Evolutionary conservation across 2,329 filamentous ascomycete species (phyloP).

Genomic region (Echinosphaeria canescens): DNA sequence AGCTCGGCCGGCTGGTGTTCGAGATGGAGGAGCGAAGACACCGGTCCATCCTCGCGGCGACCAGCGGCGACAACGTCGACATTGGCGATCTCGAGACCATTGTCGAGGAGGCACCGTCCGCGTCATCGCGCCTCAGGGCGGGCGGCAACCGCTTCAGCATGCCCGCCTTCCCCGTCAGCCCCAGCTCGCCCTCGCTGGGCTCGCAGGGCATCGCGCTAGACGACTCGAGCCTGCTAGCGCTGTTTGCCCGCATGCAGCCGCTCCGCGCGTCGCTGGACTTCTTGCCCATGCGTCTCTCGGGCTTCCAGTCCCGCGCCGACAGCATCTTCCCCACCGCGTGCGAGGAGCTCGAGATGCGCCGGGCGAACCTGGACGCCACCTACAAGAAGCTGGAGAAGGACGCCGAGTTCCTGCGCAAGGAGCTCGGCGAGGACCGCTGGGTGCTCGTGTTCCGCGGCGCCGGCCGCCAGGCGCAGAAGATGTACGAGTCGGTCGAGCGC

Average conservation of each 20-base stretch:
- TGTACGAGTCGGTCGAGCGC: slow-evolving; percentile 87
- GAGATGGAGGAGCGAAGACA: slow-evolving; percentile 96
- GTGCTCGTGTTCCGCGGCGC: slow-evolving; percentile 88
- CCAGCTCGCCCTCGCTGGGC: slow-evolving; percentile 28
- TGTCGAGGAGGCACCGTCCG: slow-evolving; percentile 60
- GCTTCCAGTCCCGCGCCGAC: slow-evolving; percentile 62
- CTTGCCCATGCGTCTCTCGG: slow-evolving; percentile 78
- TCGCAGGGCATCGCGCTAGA: slow-evolving; percentile 43
- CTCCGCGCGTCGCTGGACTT: slow-evolving; percentile 86
- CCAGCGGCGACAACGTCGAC: slow-evolving; percentile 44
- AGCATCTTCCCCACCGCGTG: slow-evolving; percentile 75
- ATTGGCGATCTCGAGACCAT: slow-evolving; percentile 85
- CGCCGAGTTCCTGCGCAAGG: slow-evolving; percentile 70
- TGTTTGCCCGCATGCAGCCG: slow-evolving; percentile 93
- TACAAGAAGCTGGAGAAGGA: slow-evolving; percentile 82
- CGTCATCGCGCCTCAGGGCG: slow-evolving; percentile 24
- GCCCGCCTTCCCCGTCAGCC: slow-evolving; percentile 38
- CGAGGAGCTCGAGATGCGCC: slow-evolving; percentile 62
- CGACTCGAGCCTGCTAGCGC: slow-evolving; percentile 67
- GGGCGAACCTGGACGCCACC: slow-evolving; percentile 53
- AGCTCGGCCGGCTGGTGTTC: slow-evolving; percentile 52
- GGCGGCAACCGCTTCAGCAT: slow-evolving; percentile 47
- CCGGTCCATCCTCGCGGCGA: slow-evolving; percentile 44
- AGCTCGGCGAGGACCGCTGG: slow-evolving; percentile 91
- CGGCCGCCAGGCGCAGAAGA: slow-evolving; percentile 78